A percentile compares a stretch with the other conserved stretches of the same genome.
Conservation (phyloP, 768 basidiomycete species). For the Pisolithus marmoratus region DNA sequence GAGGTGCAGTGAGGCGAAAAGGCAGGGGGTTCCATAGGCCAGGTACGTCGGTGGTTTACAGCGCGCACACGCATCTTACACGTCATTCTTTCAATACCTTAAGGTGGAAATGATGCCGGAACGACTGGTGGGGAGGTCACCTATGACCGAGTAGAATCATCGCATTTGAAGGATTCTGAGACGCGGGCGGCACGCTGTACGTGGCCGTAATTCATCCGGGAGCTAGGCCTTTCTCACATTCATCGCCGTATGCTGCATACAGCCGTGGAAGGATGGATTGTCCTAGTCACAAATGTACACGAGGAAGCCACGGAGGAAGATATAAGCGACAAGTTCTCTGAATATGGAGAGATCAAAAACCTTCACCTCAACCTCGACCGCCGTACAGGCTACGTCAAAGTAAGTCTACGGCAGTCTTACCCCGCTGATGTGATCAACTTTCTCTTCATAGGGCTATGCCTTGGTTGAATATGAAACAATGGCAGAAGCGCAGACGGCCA, state of each 20-base stretch:
- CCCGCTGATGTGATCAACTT: conserved; percentile 1
- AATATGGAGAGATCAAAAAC: conserved; percentile 97
- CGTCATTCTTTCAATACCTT: conserved; percentile 5
- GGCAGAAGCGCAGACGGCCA: conserved; percentile 90
- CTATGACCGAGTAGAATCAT: conserved; percentile 76
- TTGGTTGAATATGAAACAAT: conserved; percentile 96
- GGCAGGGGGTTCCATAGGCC: conserved; percentile 81
- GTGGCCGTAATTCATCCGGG: conserved; percentile 27
- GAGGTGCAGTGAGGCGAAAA: conserved; percentile 68
- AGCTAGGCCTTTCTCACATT: neutral
- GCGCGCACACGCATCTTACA: conserved; percentile 3
- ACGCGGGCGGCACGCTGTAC: conserved; percentile 81
- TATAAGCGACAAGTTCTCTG: conserved; percentile 91
- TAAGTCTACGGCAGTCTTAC: conserved; percentile 26
- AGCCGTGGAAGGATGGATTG: conserved; percentile 99
- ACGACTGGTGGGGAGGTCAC: conserved; percentile 53
- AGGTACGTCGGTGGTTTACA: conserved; percentile 36
- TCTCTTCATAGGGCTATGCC: conserved; percentile 78
- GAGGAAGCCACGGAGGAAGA: conserved; percentile 99
- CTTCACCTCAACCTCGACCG: conserved; percentile 95
- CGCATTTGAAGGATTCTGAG: conserved; percentile 59
- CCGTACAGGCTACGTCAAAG: conserved; percentile 98
- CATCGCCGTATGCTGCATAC: conserved; percentile 12
- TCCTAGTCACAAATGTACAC: conserved; percentile 92
- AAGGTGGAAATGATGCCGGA: conserved; percentile 60